Evolutionary conservation across 1,284 basidiomycete genomes (phyloP).

Genomic region (Ganoderma lingzhi): DNA sequence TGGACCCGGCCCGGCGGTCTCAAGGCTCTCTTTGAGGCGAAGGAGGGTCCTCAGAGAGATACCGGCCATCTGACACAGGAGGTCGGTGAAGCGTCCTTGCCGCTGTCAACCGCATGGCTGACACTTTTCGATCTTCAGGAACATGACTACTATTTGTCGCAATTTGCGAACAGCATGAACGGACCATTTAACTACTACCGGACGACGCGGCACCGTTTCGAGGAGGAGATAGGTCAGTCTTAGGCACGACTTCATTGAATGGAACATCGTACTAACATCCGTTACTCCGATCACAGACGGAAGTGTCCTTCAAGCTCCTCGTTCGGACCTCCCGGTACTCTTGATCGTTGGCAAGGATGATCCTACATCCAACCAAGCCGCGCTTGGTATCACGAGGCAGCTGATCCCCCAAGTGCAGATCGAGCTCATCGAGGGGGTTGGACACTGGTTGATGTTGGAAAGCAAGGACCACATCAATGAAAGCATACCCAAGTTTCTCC

Average conservation of each 20-base stretch:
- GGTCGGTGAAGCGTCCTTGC: conserved; percentile 14
- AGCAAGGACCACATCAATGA: conserved; percentile 58
- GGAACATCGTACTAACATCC: conserved; percentile 19
- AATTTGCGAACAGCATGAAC: conserved; percentile 61
- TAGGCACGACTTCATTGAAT: neutral
- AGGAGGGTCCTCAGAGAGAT: conserved; percentile 5
- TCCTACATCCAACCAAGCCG: conserved; percentile 40
- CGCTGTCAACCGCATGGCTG: conserved; percentile 4
- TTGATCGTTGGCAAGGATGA: conserved; percentile 69
- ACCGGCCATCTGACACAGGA: conserved; percentile 27
- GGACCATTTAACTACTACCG: conserved; percentile 79
- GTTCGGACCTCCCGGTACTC: conserved; percentile 60
- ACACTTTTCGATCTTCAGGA: conserved; percentile 50
- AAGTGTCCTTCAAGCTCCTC: conserved; percentile 51
- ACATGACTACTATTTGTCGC: conserved; percentile 54
- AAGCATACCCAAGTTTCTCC: conserved; percentile 56
- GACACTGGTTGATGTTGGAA: conserved; percentile 77
- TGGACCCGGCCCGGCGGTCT: conserved; percentile 29
- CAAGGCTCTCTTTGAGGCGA: conserved; percentile 15
- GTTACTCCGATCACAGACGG: conserved; percentile 40
- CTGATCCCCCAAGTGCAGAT: conserved; percentile 58
- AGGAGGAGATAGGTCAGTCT: conserved; percentile 66
- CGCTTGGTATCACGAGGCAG: conserved; percentile 48
- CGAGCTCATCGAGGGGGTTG: conserved; percentile 56
- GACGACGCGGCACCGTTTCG: conserved; percentile 59